These are phyloP conservation scores for Dendrothele bispora DNA, from an alignment of 768 basidiomycete genomes.

Conservation along the genomic window DNA sequence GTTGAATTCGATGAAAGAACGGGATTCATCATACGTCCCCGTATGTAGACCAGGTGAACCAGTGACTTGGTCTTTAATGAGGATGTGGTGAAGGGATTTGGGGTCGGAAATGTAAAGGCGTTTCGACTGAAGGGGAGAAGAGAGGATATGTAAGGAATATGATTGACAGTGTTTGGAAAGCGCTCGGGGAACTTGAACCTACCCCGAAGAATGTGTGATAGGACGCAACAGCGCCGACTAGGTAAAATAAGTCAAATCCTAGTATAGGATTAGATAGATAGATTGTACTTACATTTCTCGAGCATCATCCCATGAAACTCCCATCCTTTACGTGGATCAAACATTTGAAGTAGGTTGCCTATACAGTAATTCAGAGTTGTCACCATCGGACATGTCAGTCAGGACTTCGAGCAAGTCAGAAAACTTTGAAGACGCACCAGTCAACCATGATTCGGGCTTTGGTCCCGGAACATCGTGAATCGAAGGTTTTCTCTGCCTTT, in stretches of 20 bases:
- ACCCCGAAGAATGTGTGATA: not conserved
- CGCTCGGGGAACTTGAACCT: not conserved
- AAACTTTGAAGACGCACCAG: not conserved
- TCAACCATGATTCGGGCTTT: not conserved
- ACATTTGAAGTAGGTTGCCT: constrained; percentile 1
- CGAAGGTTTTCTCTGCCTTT: no score
- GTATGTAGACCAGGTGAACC: not conserved
- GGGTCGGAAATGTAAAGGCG: constrained; percentile 7
- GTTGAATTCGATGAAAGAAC: not conserved
- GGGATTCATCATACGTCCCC: not conserved
- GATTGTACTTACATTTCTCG: not conserved
- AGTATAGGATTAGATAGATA: not conserved
- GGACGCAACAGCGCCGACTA: not conserved
- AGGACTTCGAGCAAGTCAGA: not conserved
- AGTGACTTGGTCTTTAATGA: not conserved
- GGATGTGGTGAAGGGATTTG: constrained; percentile 6
- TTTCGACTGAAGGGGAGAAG: no score
- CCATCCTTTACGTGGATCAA: constrained; percentile 1
- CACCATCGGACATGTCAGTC: not conserved
- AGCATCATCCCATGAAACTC: constrained; percentile 2
- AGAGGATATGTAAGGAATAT: not conserved
- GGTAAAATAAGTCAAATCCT: not conserved
- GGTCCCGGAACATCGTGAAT: constrained; percentile 2
- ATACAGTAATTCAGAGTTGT: not conserved
- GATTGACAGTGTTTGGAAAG: not conserved